Conservation (phyloP, 2,329 filamentous ascomycete species). For the Lasiodiplodia gonubiensis region DNA sequence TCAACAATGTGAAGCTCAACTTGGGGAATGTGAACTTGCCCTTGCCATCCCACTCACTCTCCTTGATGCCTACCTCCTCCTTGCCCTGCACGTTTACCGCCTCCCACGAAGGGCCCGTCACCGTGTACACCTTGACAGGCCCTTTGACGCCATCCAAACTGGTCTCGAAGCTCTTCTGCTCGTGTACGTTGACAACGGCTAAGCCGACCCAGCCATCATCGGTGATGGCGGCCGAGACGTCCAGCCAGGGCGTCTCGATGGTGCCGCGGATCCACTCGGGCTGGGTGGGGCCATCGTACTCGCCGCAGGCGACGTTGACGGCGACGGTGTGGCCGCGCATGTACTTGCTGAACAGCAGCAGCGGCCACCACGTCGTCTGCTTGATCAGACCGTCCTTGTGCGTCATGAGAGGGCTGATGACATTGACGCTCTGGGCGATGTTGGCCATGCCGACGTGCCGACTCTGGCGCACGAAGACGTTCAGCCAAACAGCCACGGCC, state of each 20-base stretch:
- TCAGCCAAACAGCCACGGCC: constrained; percentile 76
- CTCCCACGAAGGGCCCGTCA: constrained; percentile 63
- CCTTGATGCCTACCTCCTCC: constrained; percentile 66
- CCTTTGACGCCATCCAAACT: constrained; percentile 62
- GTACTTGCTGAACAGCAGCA: constrained; percentile 70
- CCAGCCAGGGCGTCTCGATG: constrained; percentile 72
- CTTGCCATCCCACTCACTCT: constrained; percentile 68
- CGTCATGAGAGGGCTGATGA: constrained; percentile 79
- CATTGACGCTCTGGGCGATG: constrained; percentile 78
- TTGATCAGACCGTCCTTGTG: constrained; percentile 66
- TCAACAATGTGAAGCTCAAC: constrained; percentile 72
- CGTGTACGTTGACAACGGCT: constrained; percentile 74
- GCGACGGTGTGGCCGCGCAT: constrained; percentile 76
- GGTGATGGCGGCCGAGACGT: constrained; percentile 67
- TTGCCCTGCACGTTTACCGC: constrained; percentile 68
- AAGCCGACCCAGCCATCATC: constrained; percentile 67
- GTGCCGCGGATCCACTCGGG: constrained; percentile 69
- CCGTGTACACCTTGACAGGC: constrained; percentile 65
- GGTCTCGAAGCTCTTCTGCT: constrained; percentile 64
- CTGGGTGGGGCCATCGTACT: constrained; percentile 70
- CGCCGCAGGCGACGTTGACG: constrained; percentile 66
- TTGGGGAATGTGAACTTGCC: constrained; percentile 70
- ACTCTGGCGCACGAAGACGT: constrained; percentile 76
- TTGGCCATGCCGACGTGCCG: constrained; percentile 77
- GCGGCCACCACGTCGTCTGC: constrained; percentile 78